A percentile compares a stretch with the other conserved stretches of the same genome.
Conservation (phyloP, 2,329 filamentous ascomycete species). For the Botryotinia globosa region DNA sequence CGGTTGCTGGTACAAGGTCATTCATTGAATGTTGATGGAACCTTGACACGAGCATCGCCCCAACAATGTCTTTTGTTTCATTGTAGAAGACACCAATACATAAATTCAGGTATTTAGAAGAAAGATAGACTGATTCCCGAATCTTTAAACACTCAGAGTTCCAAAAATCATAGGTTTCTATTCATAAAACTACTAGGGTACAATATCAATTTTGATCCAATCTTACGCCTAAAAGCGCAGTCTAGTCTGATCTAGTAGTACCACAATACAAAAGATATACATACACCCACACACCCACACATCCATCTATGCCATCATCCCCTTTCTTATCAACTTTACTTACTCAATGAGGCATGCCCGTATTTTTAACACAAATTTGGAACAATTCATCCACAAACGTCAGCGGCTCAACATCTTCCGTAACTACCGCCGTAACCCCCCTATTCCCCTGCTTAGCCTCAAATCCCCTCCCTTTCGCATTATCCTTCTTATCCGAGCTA, state of each 20-base stretch:
- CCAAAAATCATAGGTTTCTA: background rate
- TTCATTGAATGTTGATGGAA: too few species aligned
- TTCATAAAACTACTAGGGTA: background rate
- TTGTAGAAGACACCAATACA: background rate
- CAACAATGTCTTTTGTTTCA: too few species aligned
- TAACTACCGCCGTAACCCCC: constrained; percentile 7
- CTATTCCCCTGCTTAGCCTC: background rate
- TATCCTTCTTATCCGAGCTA: background rate
- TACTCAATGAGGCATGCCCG: constrained; percentile 12
- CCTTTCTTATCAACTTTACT: rapidly evolving
- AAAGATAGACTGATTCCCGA: too few species aligned
- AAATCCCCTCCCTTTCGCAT: background rate
- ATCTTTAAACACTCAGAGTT: too few species aligned
- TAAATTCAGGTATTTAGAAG: background rate
- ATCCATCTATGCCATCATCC: background rate
- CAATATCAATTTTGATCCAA: background rate
- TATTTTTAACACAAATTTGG: constrained; percentile 18
- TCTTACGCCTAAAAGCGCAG: background rate
- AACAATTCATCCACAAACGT: constrained; percentile 22
- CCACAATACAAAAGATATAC: background rate
- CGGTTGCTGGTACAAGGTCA: too few species aligned
- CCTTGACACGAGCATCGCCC: too few species aligned
- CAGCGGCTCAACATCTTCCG: constrained; percentile 17
- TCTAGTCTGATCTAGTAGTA: background rate
- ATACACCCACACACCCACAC: background rate